phyloP scores from a whole-genome alignment of 768 basidiomycete genomes.

The Trichaptum fuscoviolaceum region DNA sequence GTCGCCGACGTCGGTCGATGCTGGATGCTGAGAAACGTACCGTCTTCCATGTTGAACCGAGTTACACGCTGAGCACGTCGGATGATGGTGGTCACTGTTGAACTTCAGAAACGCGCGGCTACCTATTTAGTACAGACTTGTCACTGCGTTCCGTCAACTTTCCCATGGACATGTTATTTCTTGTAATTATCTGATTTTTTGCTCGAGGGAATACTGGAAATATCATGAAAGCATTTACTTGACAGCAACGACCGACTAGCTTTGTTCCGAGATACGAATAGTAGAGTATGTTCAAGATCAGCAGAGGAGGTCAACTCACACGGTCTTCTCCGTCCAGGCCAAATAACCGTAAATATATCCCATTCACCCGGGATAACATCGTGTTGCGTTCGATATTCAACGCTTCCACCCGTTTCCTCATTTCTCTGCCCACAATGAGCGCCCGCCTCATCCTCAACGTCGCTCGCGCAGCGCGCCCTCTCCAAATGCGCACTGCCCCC shows the following conservation, averaged over 20 bases:
- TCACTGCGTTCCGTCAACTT: slow-evolving; percentile 5
- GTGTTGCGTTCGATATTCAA: slow-evolving; percentile 1
- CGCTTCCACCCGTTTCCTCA: slow-evolving; percentile 20
- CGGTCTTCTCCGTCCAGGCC: background rate
- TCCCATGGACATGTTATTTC: slow-evolving; percentile 8
- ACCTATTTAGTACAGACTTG: background rate
- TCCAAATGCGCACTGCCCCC: slow-evolving; percentile 40
- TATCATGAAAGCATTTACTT: too few relatives aligned
- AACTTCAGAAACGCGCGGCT: slow-evolving; percentile 3
- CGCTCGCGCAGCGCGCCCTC: slow-evolving; percentile 37
- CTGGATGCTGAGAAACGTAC: slow-evolving; percentile 4
- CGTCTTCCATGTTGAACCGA: slow-evolving; percentile 4
- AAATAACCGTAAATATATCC: slow-evolving; percentile 12
- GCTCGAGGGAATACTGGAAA: too few relatives aligned
- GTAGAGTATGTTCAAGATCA: too few relatives aligned
- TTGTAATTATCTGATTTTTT: background rate
- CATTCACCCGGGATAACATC: slow-evolving; percentile 10
- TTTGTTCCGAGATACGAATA: too few relatives aligned
- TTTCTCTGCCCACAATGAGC: slow-evolving; percentile 56
- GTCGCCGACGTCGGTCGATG: background rate
- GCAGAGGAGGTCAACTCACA: background rate
- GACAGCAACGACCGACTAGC: too few relatives aligned
- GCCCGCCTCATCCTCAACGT: slow-evolving; percentile 61
- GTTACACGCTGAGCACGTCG: background rate
- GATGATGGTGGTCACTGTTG: slow-evolving; percentile 5